phyloP scores from a whole-genome alignment of 2,329 filamentous ascomycete species.

The Sporothrix brunneoviolacea region DNA sequence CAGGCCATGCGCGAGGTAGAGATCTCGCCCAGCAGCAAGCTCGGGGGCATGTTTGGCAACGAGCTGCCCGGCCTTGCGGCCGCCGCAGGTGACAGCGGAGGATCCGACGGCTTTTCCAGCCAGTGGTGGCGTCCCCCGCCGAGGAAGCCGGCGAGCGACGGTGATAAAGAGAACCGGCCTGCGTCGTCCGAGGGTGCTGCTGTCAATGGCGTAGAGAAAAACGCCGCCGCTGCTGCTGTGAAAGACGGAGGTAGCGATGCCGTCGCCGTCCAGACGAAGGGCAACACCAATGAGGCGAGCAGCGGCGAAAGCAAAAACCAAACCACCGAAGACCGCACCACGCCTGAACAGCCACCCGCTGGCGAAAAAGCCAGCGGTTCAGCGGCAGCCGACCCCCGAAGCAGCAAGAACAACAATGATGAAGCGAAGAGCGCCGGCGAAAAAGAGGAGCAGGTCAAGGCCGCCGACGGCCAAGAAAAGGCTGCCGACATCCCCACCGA shows the following conservation, averaged over 20 bases:
- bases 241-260: no score
- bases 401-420: background rate
- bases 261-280: background rate
- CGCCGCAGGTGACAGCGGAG: no score
- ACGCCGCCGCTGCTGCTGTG: background rate
- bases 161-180: constrained; percentile 43
- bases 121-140: constrained; percentile 8
- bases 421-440: background rate
- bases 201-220: background rate
- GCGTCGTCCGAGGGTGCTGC: constrained; percentile 12
- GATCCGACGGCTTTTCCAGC: constrained; percentile 17
- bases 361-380: no score
- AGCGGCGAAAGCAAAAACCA: no score
- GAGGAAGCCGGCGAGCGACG: constrained; percentile 28
- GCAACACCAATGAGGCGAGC: no score
- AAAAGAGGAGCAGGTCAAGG: background rate
- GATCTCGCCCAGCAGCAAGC: constrained; percentile 28
- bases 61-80: background rate
- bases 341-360: no score
- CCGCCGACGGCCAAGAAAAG: background rate
- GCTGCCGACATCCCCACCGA: no score
- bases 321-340: no score
- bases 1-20: constrained; percentile 49
- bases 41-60: constrained; percentile 23
- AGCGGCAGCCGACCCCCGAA: no score